Base-by-base conservation (phyloP, 202 grass and related monocot genomes). In the Zizania palustris region DNA sequence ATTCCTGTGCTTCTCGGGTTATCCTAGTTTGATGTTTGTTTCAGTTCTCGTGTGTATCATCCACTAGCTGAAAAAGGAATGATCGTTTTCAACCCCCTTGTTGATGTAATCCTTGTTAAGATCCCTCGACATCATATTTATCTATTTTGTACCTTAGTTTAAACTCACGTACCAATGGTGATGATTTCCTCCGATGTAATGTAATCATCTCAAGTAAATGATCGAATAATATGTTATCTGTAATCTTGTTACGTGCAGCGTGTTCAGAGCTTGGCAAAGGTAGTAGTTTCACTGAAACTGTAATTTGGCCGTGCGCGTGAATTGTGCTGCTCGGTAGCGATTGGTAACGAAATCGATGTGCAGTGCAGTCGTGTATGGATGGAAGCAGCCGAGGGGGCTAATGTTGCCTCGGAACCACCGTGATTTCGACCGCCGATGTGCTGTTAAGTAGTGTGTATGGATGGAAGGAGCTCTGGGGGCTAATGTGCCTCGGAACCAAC, bases 101-200 rank as follows among this genome's bases (percentile, higher is more conserved):
- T 74, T 75, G 20, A 69, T 83, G 74, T 87, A 83, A 83, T 83
- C 39, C 37, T 48, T 15, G 35, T 19, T 28, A 60, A 70, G 36
- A 60, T 22, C 43, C 56, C 48, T 69, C 60, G 44, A 75, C 85
- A 87, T 38, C 85, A 64, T 79, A 87, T 83, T 78, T 87, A 87
- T 45, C 85, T 79, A 88, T 83, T 79, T 83, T 87, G 85, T 83
- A 62, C 44, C 13, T 35, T 65, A 6, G 44, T 62, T 55, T 54
- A 54, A 55, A 65, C 51, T 83, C 73, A 71, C 74, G 65, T 21
- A 44, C 72, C 73, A 81, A 85, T 65, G 59, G 73, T 11, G 85
- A 75, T 84, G 86, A 60, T 44, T 33, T 40, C n/a, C 72, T 40
- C 66, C 41, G 10, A 15, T 51, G 69, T 82, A 65, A 71, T 81